Percentiles rank a stretch among this genome's conserved stretches.
Evolutionary conservation across 306 rosid genomes (phyloP).

Genomic region (Oemleria cerasiformis): DNA sequence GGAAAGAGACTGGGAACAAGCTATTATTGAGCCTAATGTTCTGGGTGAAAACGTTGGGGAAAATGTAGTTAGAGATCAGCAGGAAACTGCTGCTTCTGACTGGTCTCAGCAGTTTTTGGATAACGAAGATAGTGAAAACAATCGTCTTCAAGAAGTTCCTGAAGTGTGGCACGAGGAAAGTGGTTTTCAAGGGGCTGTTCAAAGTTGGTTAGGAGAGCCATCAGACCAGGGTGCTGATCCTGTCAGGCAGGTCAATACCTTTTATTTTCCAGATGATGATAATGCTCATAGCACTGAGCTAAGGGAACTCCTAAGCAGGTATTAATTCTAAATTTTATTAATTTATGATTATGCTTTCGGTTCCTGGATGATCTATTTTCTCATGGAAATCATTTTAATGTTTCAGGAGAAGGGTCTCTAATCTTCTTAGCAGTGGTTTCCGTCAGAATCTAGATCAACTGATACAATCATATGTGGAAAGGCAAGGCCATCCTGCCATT

Average conservation of each 20-base stretch:
- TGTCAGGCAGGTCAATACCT: conserved; percentile 53
- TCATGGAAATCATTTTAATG: conserved; percentile 16
- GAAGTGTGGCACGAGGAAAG: conserved; percentile 75
- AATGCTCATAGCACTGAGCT: conserved; percentile 73
- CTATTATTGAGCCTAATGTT: conserved; percentile 35
- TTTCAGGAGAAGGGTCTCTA: conserved; percentile 98
- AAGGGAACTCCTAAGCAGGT: conserved; percentile 94
- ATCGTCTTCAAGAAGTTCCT: conserved; percentile 52
- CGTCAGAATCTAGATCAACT: conserved; percentile 89
- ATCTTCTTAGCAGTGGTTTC: conserved; percentile 86
- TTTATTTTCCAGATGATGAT: conserved; percentile 81
- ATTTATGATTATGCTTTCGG: conserved; percentile 16
- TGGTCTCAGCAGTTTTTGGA: conserved; percentile 61
- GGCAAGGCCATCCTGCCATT: conserved; percentile 61
- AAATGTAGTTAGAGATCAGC: conserved; percentile 47
- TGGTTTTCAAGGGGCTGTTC: conserved; percentile 80
- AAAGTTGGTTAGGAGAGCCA: conserved; percentile 79
- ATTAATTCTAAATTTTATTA: conserved; percentile 2
- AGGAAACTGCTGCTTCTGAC: conserved; percentile 42
- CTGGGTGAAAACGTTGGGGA: conserved; percentile 42
- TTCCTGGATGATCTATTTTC: not conserved
- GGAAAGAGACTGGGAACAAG: conserved; percentile 45
- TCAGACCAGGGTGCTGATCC: conserved; percentile 61
- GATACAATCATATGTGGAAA: conserved; percentile 88
- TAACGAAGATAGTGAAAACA: conserved; percentile 52